These are phyloP conservation scores for Schwanniomyces vanrijiae DNA, from an alignment of 805 yeast genomes.

Conservation along the genomic window DNA sequence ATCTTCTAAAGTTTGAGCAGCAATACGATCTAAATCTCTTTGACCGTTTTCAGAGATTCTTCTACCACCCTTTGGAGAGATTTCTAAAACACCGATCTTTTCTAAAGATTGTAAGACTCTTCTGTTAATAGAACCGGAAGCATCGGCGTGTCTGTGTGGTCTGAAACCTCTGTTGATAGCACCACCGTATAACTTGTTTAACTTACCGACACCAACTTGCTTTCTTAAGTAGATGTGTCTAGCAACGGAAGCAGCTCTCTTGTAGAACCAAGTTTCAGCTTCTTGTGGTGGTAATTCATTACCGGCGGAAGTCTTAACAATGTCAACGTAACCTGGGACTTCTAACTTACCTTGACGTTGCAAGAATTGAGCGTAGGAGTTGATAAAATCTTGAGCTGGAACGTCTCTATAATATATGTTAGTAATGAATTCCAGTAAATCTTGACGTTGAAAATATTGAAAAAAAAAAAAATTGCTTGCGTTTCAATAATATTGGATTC, in stretches of 20 bases:
- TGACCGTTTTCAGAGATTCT: conserved; percentile 99
- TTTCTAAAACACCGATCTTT: conserved; percentile 96
- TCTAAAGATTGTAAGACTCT: conserved; percentile 96
- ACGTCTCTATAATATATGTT: conserved; percentile 81
- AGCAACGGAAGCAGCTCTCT: conserved; percentile 99
- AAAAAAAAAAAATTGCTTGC: too few species aligned
- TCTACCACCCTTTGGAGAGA: conserved; percentile 98
- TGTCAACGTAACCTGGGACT: conserved; percentile 99
- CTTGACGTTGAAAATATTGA: background rate
- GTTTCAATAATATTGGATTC: background rate
- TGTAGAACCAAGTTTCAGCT: conserved; percentile 99
- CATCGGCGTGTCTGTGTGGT: conserved; percentile 98
- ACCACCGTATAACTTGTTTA: conserved; percentile 99
- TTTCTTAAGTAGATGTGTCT: conserved; percentile 99
- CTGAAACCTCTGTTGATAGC: conserved; percentile 98
- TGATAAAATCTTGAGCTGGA: conserved; percentile 99
- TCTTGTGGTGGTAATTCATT: conserved; percentile 99
- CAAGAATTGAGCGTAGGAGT: conserved; percentile 99
- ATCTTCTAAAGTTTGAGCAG: conserved; percentile 97
- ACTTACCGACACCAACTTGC: conserved; percentile 98
- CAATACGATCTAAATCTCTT: conserved; percentile 99
- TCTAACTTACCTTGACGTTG: conserved; percentile 99
- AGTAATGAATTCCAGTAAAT: conserved; percentile 19
- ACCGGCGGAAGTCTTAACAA: conserved; percentile 98
- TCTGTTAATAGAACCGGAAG: conserved; percentile 99